Evolutionary conservation across 2,329 filamentous ascomycete species (phyloP), one percentile per base, ranked within the genome.

Genomic region (Diaporthe sp.): DNA sequence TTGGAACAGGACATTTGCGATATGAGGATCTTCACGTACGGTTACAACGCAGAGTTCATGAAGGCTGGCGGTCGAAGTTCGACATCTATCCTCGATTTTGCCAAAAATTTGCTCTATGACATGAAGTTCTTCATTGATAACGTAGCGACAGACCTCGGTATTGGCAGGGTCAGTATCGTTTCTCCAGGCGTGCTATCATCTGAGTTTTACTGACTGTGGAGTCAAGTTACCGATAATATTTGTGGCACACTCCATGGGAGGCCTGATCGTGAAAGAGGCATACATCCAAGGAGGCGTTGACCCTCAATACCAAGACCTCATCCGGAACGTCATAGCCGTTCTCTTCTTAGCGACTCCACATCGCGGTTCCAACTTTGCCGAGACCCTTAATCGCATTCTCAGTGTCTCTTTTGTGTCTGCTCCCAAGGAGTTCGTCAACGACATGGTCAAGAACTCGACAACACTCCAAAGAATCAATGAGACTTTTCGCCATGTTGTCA

Each of bases 271-370:
- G 8, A 80, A 80, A 34, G 28, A 68, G 25, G 62, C 62, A 25
- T 68, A 68, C 61, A 71, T 80, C 4, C 79, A 78, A 3, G 80
- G 80, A 6, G 73, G 76, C 8, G n/a, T 65, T 15, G 78, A 81
- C 42, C 49, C 76, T 13, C 75, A 80, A 13, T 82, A 78, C 60
- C 61, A 73, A 10, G 62, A 60, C 10, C 75, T 82, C 8, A 73
- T 79, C 8, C 58, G 74, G n/a, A 72, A 19, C 4, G 74, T 81
- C 15, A 74, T 74, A 25, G 74, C 77, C 0, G 74, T 80, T 13
- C n/a, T 79, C 6, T 81, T 81, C 28, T 44, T 81, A 0, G 77
- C 79, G 13, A 81, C 80, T 2, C 80, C 80, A 2, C 81, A 81
- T 42, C 73, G 79, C 17, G 80, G 80, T 15, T 77, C 78, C 0